Conservation (phyloP, 129 eudicot genomes). For the Tagetes patula region DNA sequence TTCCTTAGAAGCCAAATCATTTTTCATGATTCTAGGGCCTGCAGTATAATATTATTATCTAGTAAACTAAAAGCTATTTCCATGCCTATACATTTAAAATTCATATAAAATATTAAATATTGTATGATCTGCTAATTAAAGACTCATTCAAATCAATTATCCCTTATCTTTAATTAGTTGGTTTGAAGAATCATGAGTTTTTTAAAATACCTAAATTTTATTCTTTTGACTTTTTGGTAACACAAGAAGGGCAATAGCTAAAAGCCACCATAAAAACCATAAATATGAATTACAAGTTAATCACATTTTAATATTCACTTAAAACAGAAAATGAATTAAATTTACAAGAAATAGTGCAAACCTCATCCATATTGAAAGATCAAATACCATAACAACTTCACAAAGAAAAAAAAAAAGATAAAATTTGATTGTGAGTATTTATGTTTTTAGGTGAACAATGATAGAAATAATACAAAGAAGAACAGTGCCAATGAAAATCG, state of each 20-base stretch:
- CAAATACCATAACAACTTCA: constrained; percentile 4
- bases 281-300: neutral
- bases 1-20: neutral
- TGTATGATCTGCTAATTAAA: neutral
- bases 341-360: neutral
- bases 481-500: constrained; percentile 26
- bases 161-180: neutral
- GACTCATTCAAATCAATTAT: constrained; percentile 22
- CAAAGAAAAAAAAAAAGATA: neutral
- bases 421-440: neutral
- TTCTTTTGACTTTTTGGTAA: constrained; percentile 4
- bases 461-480: constrained; percentile 36
- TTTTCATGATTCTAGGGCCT: constrained; percentile 19
- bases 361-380: neutral
- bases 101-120: neutral
- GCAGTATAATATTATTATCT: constrained; percentile 20
- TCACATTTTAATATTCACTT: neutral
- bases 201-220: neutral
- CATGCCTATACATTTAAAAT: neutral
- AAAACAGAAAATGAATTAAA: neutral
- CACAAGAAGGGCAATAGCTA: constrained; percentile 11
- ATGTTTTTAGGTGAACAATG: constrained; percentile 26
- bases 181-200: neutral
- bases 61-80: neutral
- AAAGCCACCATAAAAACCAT: constrained; percentile 7